These are phyloP conservation scores for Hypomyces perniciosus DNA, from an alignment of 2,329 filamentous ascomycete species.

Conservation along the genomic window DNA sequence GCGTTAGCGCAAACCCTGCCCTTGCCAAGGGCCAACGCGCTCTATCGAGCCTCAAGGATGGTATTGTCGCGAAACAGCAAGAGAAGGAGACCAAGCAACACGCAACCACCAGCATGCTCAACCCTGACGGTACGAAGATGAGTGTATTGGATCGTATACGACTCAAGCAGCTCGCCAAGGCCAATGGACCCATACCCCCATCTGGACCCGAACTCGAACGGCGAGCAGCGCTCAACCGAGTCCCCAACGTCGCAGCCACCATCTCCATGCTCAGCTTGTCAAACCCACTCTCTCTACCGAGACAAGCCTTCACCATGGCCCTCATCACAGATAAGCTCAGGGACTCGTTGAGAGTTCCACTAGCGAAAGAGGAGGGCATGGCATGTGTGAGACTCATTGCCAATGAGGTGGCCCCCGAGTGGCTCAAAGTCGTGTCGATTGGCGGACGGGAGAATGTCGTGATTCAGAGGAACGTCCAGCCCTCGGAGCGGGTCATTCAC, in stretches of 20 bases:
- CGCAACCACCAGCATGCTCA: constrained; percentile 28
- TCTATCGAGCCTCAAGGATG: constrained; percentile 62
- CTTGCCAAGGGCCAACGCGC: constrained; percentile 62
- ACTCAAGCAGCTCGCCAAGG: constrained; percentile 57
- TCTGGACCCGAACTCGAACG: constrained; percentile 53
- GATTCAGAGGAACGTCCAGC: constrained; percentile 41
- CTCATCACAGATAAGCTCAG: constrained; percentile 58
- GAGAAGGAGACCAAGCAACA: constrained; percentile 35
- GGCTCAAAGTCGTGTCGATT: constrained; percentile 47
- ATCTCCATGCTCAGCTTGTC: constrained; percentile 59
- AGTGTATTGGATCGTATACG: constrained; percentile 71
- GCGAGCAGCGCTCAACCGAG: constrained; percentile 59
- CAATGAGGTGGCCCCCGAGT: constrained; percentile 49
- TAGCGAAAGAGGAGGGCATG: constrained; percentile 47
- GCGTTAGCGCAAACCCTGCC: constrained; percentile 46
- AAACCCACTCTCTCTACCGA: constrained; percentile 42
- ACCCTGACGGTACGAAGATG: constrained; percentile 48
- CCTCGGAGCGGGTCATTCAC: constrained; percentile 31
- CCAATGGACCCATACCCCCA: constrained; percentile 51
- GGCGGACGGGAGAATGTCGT: constrained; percentile 53
- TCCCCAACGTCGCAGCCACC: constrained; percentile 62
- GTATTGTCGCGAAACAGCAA: constrained; percentile 48
- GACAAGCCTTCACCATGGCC: constrained; percentile 60
- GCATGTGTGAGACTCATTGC: constrained; percentile 47
- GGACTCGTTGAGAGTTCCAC: constrained; percentile 57